phyloP scores from a whole-genome alignment of 1,284 basidiomycete genomes.

The Trichosporon sp. region DNA sequence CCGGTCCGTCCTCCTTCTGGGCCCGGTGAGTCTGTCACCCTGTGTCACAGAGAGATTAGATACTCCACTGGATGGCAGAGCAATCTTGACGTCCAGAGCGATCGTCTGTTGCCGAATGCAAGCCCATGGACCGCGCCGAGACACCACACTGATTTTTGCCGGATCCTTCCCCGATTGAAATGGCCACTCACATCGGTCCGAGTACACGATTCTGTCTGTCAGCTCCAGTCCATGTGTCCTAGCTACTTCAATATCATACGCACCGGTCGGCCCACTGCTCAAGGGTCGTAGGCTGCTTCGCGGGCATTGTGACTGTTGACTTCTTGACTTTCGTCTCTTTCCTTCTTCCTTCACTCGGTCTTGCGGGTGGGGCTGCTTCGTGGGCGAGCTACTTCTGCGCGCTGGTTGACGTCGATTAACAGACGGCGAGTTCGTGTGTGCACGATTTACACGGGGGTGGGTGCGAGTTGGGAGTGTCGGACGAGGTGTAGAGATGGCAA shows the following conservation, averaged over 20 bases:
- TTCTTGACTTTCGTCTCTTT: background rate
- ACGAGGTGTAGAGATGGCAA: background rate
- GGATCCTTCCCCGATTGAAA: background rate
- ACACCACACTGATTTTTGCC: background rate
- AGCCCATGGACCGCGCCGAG: background rate
- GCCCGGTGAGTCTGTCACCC: no score
- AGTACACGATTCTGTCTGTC: constrained; percentile 53
- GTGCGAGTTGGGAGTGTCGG: no score
- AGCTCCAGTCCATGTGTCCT: background rate
- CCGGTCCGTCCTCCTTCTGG: no score
- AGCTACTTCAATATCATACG: constrained; percentile 19
- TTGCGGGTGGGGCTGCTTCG: background rate
- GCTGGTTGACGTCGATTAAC: background rate
- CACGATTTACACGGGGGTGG: no score
- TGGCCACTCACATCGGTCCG: constrained; percentile 52
- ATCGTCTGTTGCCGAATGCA: no score
- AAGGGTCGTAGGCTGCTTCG: constrained; percentile 37
- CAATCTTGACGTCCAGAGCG: no score
- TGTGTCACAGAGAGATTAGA: no score
- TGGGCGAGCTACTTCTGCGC: background rate
- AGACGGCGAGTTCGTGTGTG: background rate
- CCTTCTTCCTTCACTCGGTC: no score
- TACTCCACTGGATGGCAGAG: no score
- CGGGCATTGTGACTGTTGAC: constrained; percentile 7
- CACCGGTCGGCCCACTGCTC: constrained; percentile 56